These are phyloP conservation scores for Ophiostoma novo-ulmi DNA, from an alignment of 2,329 filamentous ascomycete species.

Conservation along the genomic window DNA sequence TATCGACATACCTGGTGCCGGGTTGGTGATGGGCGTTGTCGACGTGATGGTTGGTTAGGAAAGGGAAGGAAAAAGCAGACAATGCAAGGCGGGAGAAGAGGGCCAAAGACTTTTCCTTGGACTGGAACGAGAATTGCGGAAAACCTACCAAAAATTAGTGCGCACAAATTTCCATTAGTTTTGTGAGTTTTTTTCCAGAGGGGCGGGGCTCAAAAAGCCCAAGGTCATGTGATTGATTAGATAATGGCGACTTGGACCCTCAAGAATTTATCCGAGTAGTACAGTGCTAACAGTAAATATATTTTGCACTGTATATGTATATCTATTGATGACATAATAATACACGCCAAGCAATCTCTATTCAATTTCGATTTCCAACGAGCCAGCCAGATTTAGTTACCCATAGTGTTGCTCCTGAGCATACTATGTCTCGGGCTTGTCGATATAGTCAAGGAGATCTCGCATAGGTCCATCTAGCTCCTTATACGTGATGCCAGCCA, in stretches of 20 bases:
- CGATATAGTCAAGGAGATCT: conserved; percentile 10
- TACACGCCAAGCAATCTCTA: not conserved
- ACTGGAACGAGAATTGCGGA: conserved; percentile 21
- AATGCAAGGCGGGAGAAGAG: conserved; percentile 18
- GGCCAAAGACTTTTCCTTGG: conserved; percentile 23
- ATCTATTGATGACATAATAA: not conserved
- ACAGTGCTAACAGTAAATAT: not conserved
- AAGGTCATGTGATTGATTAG: conserved; percentile 13
- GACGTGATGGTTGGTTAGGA: conserved; percentile 25
- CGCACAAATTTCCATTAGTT: conserved; percentile 25
- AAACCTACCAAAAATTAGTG: conserved; percentile 26
- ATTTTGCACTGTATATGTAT: not conserved
- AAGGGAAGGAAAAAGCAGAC: conserved; percentile 15
- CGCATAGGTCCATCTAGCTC: conserved; percentile 11
- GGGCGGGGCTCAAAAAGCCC: conserved; percentile 25
- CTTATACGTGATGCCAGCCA: not conserved
- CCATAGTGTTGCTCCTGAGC: not conserved
- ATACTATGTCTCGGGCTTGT: conserved; percentile 7
- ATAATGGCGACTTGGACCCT: not conserved
- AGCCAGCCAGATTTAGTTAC: not conserved
- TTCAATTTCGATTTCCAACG: not conserved
- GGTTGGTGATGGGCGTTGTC: conserved; percentile 25
- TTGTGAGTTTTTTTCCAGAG: conserved; percentile 15
- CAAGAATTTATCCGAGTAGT: not conserved
- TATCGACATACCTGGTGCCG: conserved; percentile 26